Evolutionary conservation across 108 stramenopile species (phyloP).

Genomic region (Nannochloropsis salina): DNA sequence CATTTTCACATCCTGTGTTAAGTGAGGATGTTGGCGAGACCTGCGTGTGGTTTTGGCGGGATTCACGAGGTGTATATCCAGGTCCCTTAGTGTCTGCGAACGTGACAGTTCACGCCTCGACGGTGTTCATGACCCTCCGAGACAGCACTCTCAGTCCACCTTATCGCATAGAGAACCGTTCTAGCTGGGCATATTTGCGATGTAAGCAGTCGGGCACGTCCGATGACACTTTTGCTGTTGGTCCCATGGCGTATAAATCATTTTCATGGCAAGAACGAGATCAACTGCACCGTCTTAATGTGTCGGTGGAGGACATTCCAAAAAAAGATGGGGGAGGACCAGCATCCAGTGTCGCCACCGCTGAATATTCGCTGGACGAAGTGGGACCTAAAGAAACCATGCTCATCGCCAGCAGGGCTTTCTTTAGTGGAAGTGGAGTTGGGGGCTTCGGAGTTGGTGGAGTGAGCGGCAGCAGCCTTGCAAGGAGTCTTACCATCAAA

Average conservation of each 20-base stretch:
- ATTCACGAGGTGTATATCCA: background rate
- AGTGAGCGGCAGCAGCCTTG: background rate
- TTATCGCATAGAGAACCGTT: constrained; percentile 25
- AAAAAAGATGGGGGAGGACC: background rate
- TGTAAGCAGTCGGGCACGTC: background rate
- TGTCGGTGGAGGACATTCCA: background rate
- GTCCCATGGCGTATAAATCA: background rate
- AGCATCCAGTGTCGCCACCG: background rate
- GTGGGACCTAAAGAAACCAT: background rate
- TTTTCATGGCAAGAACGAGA: constrained; percentile 14
- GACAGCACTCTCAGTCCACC: constrained; percentile 15
- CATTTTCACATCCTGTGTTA: background rate
- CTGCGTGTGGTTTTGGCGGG: constrained; percentile 18
- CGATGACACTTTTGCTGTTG: background rate
- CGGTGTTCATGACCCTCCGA: constrained; percentile 1
- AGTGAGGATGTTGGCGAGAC: constrained; percentile 22
- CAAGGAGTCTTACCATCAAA: background rate
- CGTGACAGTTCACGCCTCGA: background rate
- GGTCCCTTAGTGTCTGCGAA: constrained; percentile 3
- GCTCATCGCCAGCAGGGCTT: background rate
- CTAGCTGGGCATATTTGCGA: constrained; percentile 18
- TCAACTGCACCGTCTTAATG: background rate
- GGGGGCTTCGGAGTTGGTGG: background rate
- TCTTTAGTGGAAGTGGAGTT: background rate
- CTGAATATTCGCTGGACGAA: background rate